Conservation (phyloP, 2,329 filamentous ascomycete species). For the Monosporascus sp. region DNA sequence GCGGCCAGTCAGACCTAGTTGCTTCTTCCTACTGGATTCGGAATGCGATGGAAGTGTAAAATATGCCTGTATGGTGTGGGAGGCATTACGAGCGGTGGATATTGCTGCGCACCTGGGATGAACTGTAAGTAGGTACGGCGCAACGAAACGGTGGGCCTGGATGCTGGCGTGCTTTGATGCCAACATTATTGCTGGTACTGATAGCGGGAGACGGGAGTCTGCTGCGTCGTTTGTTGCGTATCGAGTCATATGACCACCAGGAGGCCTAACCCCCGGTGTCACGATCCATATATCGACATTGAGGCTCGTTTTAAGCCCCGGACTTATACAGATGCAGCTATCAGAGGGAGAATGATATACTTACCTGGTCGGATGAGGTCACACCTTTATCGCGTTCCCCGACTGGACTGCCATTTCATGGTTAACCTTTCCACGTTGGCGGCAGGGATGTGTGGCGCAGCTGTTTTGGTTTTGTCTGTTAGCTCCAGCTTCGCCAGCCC, state of each 20-base stretch:
- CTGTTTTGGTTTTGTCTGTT: background rate
- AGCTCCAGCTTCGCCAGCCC: background rate
- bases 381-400: background rate
- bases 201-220: background rate
- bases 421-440: constrained; percentile 6
- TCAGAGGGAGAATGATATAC: background rate
- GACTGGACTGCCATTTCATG: background rate
- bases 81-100: too few species aligned
- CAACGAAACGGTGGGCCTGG: too few species aligned
- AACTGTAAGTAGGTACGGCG: too few species aligned
- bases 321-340: background rate
- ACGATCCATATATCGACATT: background rate
- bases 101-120: too few species aligned
- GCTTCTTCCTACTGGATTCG: background rate
- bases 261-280: background rate
- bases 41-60: background rate
- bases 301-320: background rate
- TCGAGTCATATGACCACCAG: background rate
- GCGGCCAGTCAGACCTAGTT: background rate
- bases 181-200: background rate
- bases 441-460: constrained; percentile 14
- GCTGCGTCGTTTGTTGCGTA: background rate
- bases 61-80: background rate
- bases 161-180: background rate
- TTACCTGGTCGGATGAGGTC: background rate